Evolutionary conservation across 2,329 filamentous ascomycete genomes (phyloP).

Genomic region (Arthroderma sp.): DNA sequence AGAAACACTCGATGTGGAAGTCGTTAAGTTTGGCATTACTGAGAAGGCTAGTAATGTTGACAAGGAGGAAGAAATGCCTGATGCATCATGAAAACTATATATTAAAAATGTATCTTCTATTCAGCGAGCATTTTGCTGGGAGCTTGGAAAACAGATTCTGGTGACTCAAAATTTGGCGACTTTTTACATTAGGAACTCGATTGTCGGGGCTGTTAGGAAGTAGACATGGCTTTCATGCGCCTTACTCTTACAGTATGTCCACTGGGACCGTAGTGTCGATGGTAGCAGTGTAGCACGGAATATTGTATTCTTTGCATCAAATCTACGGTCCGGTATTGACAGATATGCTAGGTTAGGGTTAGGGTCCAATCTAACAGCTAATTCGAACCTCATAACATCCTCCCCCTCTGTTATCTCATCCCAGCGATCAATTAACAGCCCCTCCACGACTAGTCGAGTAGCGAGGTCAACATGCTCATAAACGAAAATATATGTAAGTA

Average conservation of each 20-base stretch:
- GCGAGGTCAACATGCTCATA: constrained; percentile 2
- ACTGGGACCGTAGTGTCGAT: too few species aligned
- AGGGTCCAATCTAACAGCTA: background rate
- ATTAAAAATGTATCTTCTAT: background rate
- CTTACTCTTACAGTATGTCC: too few species aligned
- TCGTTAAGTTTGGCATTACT: constrained; percentile 44
- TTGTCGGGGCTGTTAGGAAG: too few species aligned
- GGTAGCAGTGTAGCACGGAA: too few species aligned
- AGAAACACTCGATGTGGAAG: constrained; percentile 69
- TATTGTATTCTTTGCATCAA: too few species aligned
- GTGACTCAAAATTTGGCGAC: background rate
- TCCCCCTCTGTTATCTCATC: background rate
- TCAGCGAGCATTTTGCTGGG: background rate
- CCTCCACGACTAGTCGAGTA: background rate
- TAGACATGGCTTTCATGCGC: too few species aligned
- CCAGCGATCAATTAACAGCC: background rate
- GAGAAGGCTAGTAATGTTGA: background rate
- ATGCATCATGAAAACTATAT: background rate
- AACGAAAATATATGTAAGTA: constrained; percentile 1
- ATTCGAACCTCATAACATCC: background rate
- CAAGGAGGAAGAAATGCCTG: constrained; percentile 5
- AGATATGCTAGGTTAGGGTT: too few species aligned
- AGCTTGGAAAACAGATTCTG: background rate
- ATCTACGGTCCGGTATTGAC: too few species aligned
- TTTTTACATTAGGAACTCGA: background rate